Conservation (phyloP, 805 yeast genomes). For the Monosporozyma unispora region DNA sequence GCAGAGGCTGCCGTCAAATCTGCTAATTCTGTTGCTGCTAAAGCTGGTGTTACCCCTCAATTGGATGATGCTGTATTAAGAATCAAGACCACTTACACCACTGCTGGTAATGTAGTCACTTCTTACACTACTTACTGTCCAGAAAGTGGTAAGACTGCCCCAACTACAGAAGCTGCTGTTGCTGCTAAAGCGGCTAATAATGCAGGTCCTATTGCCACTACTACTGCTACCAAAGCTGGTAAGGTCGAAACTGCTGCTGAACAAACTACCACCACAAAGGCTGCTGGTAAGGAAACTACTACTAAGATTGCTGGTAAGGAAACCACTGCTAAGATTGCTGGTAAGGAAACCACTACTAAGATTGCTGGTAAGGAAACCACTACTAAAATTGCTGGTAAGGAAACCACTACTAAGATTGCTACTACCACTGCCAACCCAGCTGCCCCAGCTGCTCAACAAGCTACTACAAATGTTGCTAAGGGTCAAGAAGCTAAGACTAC, state of each 20-base stretch:
- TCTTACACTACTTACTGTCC: constrained; percentile 1
- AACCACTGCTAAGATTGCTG: not conserved
- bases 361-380: not conserved
- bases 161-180: not conserved
- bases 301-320: not conserved
- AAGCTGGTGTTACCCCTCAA: not conserved
- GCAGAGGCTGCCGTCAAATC: not conserved
- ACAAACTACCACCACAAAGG: not conserved
- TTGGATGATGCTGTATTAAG: not conserved
- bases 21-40: constrained; percentile 1
- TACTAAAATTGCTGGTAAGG: not conserved
- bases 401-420: too few species aligned
- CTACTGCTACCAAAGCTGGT: not conserved
- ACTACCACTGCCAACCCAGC: not conserved
- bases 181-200: not conserved
- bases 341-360: not conserved
- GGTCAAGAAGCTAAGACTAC: not conserved
- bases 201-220: not conserved
- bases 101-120: not conserved
- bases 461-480: not conserved
- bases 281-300: not conserved
- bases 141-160: not conserved
- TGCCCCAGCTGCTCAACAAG: too few species aligned
- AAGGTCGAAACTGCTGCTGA: not conserved
- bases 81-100: not conserved